Percentiles rank a stretch among this genome's conserved stretches.
Evolutionary conservation across 805 yeast species (phyloP).

Genomic region (Metschnikowia gruessii): DNA sequence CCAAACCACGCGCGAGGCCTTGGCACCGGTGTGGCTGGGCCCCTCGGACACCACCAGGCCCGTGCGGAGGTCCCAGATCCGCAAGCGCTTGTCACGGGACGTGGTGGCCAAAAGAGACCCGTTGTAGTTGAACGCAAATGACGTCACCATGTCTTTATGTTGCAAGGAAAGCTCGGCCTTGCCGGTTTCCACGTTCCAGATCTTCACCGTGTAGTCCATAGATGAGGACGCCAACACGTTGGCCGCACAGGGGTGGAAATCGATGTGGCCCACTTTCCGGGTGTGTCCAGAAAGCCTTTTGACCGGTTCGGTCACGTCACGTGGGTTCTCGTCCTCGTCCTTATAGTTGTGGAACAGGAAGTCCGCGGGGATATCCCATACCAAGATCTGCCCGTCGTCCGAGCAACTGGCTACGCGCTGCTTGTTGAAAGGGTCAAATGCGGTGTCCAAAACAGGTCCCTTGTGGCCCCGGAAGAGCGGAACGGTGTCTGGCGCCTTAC

Average conservation of each 20-base stretch:
- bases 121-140: conserved; percentile 85
- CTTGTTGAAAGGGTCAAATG: conserved; percentile 88
- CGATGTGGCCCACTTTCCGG: conserved; percentile 90
- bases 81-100: conserved; percentile 82
- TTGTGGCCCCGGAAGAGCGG: conserved; percentile 95
- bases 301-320: conserved; percentile 65
- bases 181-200: conserved; percentile 85
- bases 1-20: conserved; percentile 86
- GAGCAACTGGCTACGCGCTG: conserved; percentile 39
- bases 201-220: conserved; percentile 83
- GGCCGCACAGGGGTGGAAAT: conserved; percentile 84
- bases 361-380: conserved; percentile 86
- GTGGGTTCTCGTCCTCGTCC: conserved; percentile 52
- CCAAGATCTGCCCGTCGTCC: conserved; percentile 52
- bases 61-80: conserved; percentile 87
- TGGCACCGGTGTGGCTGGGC: conserved; percentile 89
- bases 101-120: conserved; percentile 87
- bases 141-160: conserved; percentile 90
- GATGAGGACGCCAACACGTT: conserved; percentile 88
- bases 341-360: conserved; percentile 65
- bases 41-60: conserved; percentile 80
- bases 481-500: conserved; percentile 90
- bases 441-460: conserved; percentile 93
- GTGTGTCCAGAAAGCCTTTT: conserved; percentile 79
- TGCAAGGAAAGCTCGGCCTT: conserved; percentile 66